Evolutionary conservation across 257 asterid genomes (phyloP).

Genomic region (Przewalskia tangutica): DNA sequence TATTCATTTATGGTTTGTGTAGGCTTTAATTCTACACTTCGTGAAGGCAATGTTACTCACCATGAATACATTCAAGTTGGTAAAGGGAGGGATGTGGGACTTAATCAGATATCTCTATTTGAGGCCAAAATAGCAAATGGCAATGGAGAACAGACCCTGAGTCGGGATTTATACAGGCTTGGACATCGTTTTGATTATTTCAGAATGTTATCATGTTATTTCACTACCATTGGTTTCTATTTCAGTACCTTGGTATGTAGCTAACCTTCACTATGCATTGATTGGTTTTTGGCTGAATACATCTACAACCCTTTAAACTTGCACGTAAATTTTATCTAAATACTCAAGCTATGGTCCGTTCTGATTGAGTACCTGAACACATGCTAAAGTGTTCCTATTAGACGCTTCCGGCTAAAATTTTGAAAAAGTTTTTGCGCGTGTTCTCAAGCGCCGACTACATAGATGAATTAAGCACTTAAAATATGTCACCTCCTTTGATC

Average conservation of each 20-base stretch:
- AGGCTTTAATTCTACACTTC: slow-evolving; percentile 98
- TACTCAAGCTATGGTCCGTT: no score
- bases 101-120: slow-evolving; percentile 90
- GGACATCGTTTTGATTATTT: slow-evolving; percentile 98
- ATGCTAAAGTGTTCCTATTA: no score
- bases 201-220: slow-evolving; percentile 93
- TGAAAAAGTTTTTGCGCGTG: no score
- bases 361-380: no score
- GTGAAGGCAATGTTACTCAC: slow-evolving; percentile 96
- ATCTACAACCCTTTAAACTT: no score
- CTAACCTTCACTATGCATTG: slow-evolving; percentile 5
- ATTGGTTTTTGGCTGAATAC: background rate
- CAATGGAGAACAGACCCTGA: slow-evolving; percentile 93
- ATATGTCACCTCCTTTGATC: no score
- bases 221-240: slow-evolving; percentile 95
- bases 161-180: slow-evolving; percentile 91
- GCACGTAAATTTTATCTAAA: no score
- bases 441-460: no score
- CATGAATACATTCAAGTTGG: slow-evolving; percentile 99
- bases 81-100: slow-evolving; percentile 98
- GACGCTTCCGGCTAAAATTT: no score
- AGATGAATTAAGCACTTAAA: no score
- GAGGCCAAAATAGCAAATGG: slow-evolving; percentile 98
- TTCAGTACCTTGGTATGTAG: slow-evolving; percentile 79
- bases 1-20: slow-evolving; percentile 4